Percentiles rank a stretch among this genome's conserved stretches.
phyloP scores from a whole-genome alignment of 116 monocot species.

The Zostera marina region DNA sequence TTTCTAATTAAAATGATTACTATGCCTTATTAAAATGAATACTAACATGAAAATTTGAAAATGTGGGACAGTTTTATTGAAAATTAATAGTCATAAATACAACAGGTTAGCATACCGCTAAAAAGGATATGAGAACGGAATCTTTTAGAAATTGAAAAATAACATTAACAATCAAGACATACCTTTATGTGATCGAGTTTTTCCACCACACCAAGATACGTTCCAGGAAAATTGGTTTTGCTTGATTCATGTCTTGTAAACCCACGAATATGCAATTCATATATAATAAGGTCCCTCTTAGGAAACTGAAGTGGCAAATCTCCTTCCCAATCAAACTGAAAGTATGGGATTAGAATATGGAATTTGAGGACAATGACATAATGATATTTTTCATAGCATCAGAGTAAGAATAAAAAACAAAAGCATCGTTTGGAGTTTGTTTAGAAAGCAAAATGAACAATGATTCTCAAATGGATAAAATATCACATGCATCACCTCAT shows the following conservation, averaged over 20 bases:
- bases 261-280: conserved; percentile 90
- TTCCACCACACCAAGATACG: conserved; percentile 54
- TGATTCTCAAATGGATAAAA: no score
- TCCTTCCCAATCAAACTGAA: conserved; percentile 95
- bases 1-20: no score
- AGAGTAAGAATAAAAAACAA: background rate
- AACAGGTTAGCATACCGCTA: no score
- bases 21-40: no score
- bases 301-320: conserved; percentile 45
- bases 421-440: no score
- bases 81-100: no score
- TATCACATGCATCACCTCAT: conserved; percentile 26
- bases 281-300: conserved; percentile 65
- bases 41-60: no score
- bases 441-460: no score
- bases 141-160: no score
- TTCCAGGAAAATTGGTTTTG: conserved; percentile 50
- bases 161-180: background rate
- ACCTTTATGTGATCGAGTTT: conserved; percentile 85
- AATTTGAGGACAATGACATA: background rate
- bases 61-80: no score
- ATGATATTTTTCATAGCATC: background rate
- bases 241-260: conserved; percentile 85
- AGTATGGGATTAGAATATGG: background rate
- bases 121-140: no score